Evolutionary conservation across 805 yeast species (phyloP), one percentile per base, ranked within the genome.

Genomic region (Scheffersomyces stipitis): DNA sequence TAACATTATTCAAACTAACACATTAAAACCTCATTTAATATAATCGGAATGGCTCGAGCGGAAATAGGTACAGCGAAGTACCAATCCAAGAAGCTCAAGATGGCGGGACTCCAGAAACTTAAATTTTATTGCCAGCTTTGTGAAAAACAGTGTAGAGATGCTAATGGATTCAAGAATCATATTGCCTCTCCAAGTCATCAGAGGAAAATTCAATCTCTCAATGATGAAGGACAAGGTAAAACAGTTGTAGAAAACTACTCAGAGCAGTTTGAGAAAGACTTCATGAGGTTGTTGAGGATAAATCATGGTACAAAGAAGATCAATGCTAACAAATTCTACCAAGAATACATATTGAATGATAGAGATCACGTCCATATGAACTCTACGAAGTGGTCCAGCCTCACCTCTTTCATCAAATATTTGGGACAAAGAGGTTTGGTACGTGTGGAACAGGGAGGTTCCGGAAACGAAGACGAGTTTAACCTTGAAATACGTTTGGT

Each of bases 161-260:
- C 86, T 44, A 91, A 93, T 62, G 99, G 99, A 17, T 93, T 86
- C 68, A 83, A 85, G 51, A 84, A 91, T 51, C 99, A 93, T 58
- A 73, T 83, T n/a, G 71, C 73, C 44, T 81, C 95, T n/a, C 87
- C 86, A 30, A 70, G 85, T 1, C 99, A 93, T 56, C 60, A 75
- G 31, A 75, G 77, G 14, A 77, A 76, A 35, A 75, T 85, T 5
- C 44, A 50, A 28, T 49, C 52, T 22, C 38, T 62, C 4, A 49
- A 62, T 34, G 46, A 56, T 30, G 60, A 71, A 14, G 66, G 71
- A 4, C 58, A 78, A 4, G 72, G 74, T 0, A 63, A 67, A 5
- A 61, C 60, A 10, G 75, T 78, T 13, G 67, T 87, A 1, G 78
- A 74, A 10, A 73, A 76, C 24, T 90, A 67, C 54, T 80, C 93